Base-by-base conservation (phyloP, 2,329 filamentous ascomycete species). In the Aspergillus jensenii region DNA sequence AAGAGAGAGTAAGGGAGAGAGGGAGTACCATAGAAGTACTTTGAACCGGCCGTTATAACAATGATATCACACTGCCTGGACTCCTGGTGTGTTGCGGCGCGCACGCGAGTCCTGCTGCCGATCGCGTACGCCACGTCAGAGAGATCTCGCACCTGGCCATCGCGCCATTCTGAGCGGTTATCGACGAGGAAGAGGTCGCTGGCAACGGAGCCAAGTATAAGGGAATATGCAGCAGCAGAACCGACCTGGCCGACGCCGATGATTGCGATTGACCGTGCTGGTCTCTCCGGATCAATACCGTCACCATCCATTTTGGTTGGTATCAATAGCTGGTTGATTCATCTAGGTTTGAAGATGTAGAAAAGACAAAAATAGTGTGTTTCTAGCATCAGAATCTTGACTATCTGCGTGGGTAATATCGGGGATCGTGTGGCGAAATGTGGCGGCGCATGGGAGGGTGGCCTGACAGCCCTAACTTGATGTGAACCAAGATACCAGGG, bases 111-210 rank as follows among this genome's bases (percentile, higher is more conserved):
- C 27, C 76, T 74, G 17, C 73, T 56, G 23, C 35, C 49, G 37
- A 52, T 47, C 14, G 35, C 49, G n/a, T 52, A 55, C 1, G 50
- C 53, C 2, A 79, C 80, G 67, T 85, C 82, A 21, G 74, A 73
- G 14, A 85, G 77, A 67, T 85, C 82, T 51, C 76, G 74, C 3
- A 83, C 80, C 41, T 65, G 69, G 82, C 81, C 25, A 74, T 81
- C 66, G 81, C 74, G 55, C 81, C 48, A 35, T 15, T 46, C 37
- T 3, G 53, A 21, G 15, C 72, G 78, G 25, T 77, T 74, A 62
- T 85, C 83, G 19, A 84, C 79, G 3, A 85, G 72, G n/a, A 84
- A 75, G 11, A 85, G 72, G 60, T 84, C 81, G 55, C 71, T 73
- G 23, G 78, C 79, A 41, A 82, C 71, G n/a, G 78, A 79, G 57